Percentiles rank a stretch among this genome's conserved stretches.
phyloP scores from a whole-genome alignment of 805 yeast genomes.

The Suhomyces sp. region DNA sequence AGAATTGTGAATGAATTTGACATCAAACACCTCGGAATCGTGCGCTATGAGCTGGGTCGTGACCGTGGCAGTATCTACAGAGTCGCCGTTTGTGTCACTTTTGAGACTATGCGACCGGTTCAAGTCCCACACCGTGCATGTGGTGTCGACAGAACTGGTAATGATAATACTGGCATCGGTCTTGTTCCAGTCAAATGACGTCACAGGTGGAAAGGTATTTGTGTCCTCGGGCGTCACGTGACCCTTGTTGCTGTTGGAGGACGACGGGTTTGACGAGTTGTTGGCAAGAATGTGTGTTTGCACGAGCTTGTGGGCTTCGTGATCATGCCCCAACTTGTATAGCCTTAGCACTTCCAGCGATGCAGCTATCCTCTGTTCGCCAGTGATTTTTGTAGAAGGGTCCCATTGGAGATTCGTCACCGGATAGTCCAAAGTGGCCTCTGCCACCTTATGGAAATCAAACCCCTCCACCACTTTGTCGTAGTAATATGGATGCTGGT shows the following conservation, averaged over 20 bases:
- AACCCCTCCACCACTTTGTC: slow-evolving; percentile 24
- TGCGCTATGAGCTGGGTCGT: slow-evolving; percentile 95
- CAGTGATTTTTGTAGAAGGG: slow-evolving; percentile 39
- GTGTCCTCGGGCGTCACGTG: slow-evolving; percentile 39
- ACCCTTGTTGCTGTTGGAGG: slow-evolving; percentile 5
- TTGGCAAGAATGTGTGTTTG: slow-evolving; percentile 42
- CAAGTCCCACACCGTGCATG: slow-evolving; percentile 96
- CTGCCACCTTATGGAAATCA: slow-evolving; percentile 49
- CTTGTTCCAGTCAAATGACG: slow-evolving; percentile 91
- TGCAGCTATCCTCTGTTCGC: slow-evolving; percentile 53
- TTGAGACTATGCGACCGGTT: slow-evolving; percentile 24
- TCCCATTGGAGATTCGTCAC: slow-evolving; percentile 76
- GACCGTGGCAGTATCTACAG: slow-evolving; percentile 55
- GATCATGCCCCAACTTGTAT: slow-evolving; percentile 52
- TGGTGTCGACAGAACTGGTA: slow-evolving; percentile 89
- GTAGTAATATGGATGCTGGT: neutral
- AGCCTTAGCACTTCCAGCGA: slow-evolving; percentile 70
- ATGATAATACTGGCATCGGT: slow-evolving; percentile 67
- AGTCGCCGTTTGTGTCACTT: neutral
- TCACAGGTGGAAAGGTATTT: slow-evolving; percentile 75
- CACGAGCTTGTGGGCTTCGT: slow-evolving; percentile 33
- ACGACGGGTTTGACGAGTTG: slow-evolving; percentile 26
- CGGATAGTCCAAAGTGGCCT: slow-evolving; percentile 60
- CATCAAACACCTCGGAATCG: slow-evolving; percentile 93
- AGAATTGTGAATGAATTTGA: slow-evolving; percentile 71